Evolutionary conservation across 805 yeast species (phyloP).

Genomic region (Yarrowia sp.): DNA sequence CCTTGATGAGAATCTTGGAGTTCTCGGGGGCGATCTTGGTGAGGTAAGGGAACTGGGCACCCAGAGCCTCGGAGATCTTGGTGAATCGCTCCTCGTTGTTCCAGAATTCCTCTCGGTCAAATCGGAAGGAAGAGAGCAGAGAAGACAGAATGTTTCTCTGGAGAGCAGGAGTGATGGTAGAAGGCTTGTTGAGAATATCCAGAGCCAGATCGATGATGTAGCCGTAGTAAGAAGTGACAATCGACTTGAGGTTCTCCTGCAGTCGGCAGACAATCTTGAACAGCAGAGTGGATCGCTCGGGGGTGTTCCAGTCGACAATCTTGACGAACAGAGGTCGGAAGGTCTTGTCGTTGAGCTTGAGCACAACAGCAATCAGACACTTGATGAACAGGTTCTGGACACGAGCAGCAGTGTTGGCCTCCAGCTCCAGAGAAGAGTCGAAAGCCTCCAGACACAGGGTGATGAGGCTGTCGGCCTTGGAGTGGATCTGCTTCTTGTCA

Average conservation of each 20-base stretch:
- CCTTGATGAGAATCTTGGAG: constrained; percentile 74
- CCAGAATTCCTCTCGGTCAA: constrained; percentile 96
- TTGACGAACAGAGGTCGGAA: constrained; percentile 92
- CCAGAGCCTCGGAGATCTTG: constrained; percentile 64
- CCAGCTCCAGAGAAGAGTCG: constrained; percentile 68
- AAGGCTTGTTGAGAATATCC: constrained; percentile 60
- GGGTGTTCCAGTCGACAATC: constrained; percentile 78
- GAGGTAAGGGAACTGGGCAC: constrained; percentile 69
- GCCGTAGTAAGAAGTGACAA: constrained; percentile 86
- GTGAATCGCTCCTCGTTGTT: constrained; percentile 85
- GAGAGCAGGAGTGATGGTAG: constrained; percentile 55
- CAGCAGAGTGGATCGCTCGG: constrained; percentile 71
- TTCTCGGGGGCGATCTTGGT: constrained; percentile 55
- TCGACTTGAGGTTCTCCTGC: constrained; percentile 82
- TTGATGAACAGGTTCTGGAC: constrained; percentile 78
- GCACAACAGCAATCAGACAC: constrained; percentile 75
- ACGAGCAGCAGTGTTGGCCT: constrained; percentile 75
- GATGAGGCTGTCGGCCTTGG: constrained; percentile 71
- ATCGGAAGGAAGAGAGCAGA: constrained; percentile 79
- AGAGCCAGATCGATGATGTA: constrained; percentile 81
- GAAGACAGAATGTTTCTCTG: constrained; percentile 78
- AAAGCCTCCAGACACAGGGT: constrained; percentile 72
- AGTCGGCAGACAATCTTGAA: constrained; percentile 85
- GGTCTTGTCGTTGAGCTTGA: constrained; percentile 91
- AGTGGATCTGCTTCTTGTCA: constrained; percentile 77